Conservation (phyloP, 441 rosid genomes). For the Populus trichocarpa region DNA sequence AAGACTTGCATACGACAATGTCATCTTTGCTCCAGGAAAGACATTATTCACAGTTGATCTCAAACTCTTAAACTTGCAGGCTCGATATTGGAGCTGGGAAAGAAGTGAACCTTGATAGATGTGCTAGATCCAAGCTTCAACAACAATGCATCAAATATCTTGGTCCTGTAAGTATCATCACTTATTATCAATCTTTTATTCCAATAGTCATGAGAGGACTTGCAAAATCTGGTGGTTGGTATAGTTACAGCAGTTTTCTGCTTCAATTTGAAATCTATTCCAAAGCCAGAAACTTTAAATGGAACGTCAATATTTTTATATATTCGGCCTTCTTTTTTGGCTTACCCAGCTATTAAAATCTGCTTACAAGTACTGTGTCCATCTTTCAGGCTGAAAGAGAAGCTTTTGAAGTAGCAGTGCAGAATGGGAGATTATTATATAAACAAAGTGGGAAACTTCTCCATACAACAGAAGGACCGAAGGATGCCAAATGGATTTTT, state of each 20-base stretch:
- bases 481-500: slow-evolving; percentile 80
- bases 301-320: not conserved
- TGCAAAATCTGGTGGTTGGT: not conserved
- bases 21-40: not conserved
- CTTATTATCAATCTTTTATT: not conserved
- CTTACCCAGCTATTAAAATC: not conserved
- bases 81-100: slow-evolving; percentile 96
- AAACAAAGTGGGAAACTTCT: slow-evolving; percentile 60
- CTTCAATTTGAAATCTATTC: not conserved
- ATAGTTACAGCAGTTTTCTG: not conserved
- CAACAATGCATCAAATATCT: too few relatives aligned
- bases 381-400: slow-evolving; percentile 62
- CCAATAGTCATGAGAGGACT: not conserved
- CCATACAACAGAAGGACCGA: slow-evolving; percentile 41
- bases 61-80: slow-evolving; percentile 43
- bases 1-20: not conserved
- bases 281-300: not conserved
- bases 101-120: slow-evolving; percentile 79
- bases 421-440: slow-evolving; percentile 50
- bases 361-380: not conserved
- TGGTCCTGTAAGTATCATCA: not conserved
- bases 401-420: slow-evolving; percentile 61
- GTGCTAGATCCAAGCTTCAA: slow-evolving; percentile 32
- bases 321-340: not conserved
- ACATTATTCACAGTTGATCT: not conserved